Conservation (phyloP, 2,329 filamentous ascomycete species). For the Tolypocladium tundrense region DNA sequence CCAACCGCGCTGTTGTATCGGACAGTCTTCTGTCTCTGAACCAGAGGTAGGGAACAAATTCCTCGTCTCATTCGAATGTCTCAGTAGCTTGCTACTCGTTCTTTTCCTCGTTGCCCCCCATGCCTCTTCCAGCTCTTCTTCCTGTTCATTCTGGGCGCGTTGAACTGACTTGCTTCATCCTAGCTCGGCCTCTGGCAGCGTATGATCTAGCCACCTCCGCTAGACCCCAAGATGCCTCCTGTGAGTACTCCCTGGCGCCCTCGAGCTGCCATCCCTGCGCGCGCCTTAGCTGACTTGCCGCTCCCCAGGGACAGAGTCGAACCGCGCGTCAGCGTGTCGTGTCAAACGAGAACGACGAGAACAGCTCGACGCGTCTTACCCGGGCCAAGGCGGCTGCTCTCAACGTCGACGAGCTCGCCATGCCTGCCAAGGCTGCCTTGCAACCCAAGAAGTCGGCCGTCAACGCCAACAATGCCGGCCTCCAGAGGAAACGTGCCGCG, state of each 20-base stretch:
- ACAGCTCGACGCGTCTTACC: constrained; percentile 76
- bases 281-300: constrained; percentile 5
- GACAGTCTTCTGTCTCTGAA: constrained; percentile 19
- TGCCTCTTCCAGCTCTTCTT: constrained; percentile 1
- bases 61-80: constrained; percentile 18
- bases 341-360: constrained; percentile 94
- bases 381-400: constrained; percentile 80
- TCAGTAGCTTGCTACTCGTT: constrained; percentile 10
- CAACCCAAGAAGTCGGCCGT: constrained; percentile 59
- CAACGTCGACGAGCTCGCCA: constrained; percentile 51
- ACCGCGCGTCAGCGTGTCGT: constrained; percentile 62
- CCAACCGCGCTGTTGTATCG: constrained; percentile 23
- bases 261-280: constrained; percentile 39
- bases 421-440: constrained; percentile 50
- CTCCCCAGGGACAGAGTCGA: constrained; percentile 55
- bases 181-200: constrained; percentile 8
- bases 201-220: constrained; percentile 8
- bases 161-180: constrained; percentile 6
- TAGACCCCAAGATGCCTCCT: constrained; percentile 6
- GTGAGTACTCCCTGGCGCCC: background rate
- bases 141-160: constrained; percentile 6
- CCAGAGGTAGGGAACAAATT: constrained; percentile 25
- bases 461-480: constrained; percentile 36
- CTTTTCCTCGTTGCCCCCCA: constrained; percentile 6
- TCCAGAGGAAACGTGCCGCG: constrained; percentile 64